These are phyloP conservation scores for Rusavskia elegans DNA, from an alignment of 495 filamentous ascomycete genomes.

Conservation along the genomic window DNA sequence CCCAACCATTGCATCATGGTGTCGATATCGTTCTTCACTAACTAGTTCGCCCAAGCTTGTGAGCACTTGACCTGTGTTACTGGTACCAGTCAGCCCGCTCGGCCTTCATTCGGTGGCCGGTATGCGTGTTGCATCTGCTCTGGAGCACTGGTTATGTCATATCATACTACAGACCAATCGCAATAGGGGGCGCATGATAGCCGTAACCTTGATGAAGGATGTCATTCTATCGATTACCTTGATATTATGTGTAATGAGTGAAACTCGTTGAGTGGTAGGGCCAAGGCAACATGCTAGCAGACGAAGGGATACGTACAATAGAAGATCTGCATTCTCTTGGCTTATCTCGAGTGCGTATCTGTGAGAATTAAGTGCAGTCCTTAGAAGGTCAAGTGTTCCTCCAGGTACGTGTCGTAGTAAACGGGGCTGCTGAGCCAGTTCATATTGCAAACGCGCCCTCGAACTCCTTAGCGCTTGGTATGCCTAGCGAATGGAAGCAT, in stretches of 20 bases:
- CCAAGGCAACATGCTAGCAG: neutral
- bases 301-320: slow-evolving; percentile 29
- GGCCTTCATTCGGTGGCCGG: too few relatives aligned
- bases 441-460: slow-evolving; percentile 48
- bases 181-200: too few relatives aligned
- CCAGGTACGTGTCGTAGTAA: slow-evolving; percentile 37
- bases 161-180: too few relatives aligned
- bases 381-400: slow-evolving; percentile 33
- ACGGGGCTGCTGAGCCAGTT: slow-evolving; percentile 44
- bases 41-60: slow-evolving; percentile 46
- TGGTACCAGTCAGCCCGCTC: slow-evolving; percentile 1
- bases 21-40: slow-evolving; percentile 27
- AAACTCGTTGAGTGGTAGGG: too few relatives aligned
- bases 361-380: slow-evolving; percentile 42
- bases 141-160: too few relatives aligned
- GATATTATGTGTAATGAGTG: too few relatives aligned
- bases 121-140: too few relatives aligned
- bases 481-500: neutral
- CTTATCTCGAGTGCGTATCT: slow-evolving; percentile 39
- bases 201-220: too few relatives aligned
- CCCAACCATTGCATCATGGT: slow-evolving; percentile 22
- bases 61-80: slow-evolving; percentile 51
- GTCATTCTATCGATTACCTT: too few relatives aligned
- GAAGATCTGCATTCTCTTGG: slow-evolving; percentile 43
- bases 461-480: slow-evolving; percentile 6